Evolutionary conservation across 2,329 filamentous ascomycete genomes (phyloP).

Genomic region (Pseudogymnoascus sp.): DNA sequence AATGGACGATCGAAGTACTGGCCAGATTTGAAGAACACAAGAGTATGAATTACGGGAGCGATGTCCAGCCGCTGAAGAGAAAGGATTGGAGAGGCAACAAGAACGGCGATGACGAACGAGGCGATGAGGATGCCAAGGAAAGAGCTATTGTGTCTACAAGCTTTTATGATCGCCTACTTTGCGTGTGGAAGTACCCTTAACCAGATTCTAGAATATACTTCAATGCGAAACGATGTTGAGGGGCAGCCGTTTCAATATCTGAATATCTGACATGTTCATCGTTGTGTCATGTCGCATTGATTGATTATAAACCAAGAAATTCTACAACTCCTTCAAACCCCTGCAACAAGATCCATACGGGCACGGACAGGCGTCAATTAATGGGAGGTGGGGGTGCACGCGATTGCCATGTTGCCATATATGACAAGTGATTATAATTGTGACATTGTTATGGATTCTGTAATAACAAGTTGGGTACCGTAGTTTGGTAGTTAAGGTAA

Average conservation of each 20-base stretch:
- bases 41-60: conserved; percentile 93
- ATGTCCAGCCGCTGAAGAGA: conserved; percentile 44
- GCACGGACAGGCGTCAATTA: not conserved
- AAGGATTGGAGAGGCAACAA: conserved; percentile 14
- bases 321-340: not conserved
- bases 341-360: not conserved
- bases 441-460: not conserved
- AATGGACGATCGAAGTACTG: conserved; percentile 58
- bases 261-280: not conserved
- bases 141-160: conserved; percentile 54
- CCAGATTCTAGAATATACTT: not conserved
- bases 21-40: conserved; percentile 74
- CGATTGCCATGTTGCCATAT: not conserved
- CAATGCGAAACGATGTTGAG: not conserved
- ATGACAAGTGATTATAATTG: not conserved
- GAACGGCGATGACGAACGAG: not conserved
- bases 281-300: not conserved
- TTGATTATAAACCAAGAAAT: not conserved
- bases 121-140: conserved; percentile 3
- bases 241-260: not conserved
- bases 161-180: conserved; percentile 67
- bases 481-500: not conserved
- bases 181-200: conserved; percentile 49
- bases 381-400: not conserved
- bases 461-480: not conserved